phyloP scores from a whole-genome alignment of 768 basidiomycete genomes.

The Leucocoprinus sp. region DNA sequence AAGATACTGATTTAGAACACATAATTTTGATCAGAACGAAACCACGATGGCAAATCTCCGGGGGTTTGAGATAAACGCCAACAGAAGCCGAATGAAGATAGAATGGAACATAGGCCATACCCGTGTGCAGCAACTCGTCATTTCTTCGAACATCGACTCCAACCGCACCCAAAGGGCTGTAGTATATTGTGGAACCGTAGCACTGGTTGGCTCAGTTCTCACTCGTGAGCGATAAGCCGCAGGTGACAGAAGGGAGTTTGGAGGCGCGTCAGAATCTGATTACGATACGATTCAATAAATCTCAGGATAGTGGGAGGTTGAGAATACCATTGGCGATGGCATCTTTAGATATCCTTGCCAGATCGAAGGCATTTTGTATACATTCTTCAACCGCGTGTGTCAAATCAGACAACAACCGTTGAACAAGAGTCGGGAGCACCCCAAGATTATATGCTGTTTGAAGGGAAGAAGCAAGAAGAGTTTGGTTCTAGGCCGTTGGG shows the following conservation, averaged over 20 bases:
- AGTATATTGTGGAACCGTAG: constrained; percentile 82
- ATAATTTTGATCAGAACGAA: background rate
- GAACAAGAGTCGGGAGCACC: constrained; percentile 75
- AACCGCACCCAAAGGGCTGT: constrained; percentile 75
- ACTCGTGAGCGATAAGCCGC: constrained; percentile 78
- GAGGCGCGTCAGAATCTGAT: constrained; percentile 8
- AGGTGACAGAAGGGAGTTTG: constrained; percentile 26
- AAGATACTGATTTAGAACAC: background rate
- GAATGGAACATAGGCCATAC: constrained; percentile 22
- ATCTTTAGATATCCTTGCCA: constrained; percentile 80
- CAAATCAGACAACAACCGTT: constrained; percentile 68
- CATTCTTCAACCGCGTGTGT: constrained; percentile 77
- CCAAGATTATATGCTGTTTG: constrained; percentile 94
- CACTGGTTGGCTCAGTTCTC: constrained; percentile 82
- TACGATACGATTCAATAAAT: background rate
- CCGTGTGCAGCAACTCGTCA: constrained; percentile 89
- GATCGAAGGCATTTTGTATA: constrained; percentile 79
- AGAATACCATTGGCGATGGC: constrained; percentile 65
- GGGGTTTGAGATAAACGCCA: background rate
- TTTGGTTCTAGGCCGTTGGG: constrained; percentile 59
- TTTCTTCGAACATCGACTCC: constrained; percentile 78
- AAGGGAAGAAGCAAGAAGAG: constrained; percentile 83
- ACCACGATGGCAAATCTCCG: background rate
- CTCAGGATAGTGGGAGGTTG: background rate
- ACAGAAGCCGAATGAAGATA: background rate